phyloP scores from a whole-genome alignment of 177 flowering plant species.

The Vitis hybrid region DNA sequence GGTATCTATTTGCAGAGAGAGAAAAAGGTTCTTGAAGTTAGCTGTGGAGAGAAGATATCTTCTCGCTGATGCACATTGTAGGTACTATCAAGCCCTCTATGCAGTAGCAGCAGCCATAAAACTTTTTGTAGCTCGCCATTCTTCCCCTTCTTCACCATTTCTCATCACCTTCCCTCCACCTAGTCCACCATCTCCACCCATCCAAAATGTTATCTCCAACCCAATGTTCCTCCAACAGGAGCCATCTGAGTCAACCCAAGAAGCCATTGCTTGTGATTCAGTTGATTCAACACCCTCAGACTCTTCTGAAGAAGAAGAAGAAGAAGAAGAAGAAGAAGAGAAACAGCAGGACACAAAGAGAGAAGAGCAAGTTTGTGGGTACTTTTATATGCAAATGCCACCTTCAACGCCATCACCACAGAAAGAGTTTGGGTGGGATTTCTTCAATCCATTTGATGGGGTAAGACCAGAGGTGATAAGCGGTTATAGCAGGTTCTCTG shows the following conservation, averaged over 20 bases:
- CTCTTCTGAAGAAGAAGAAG: slow-evolving; percentile 40
- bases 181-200: slow-evolving; percentile 26
- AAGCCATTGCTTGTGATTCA: slow-evolving; percentile 32
- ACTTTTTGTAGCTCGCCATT: slow-evolving; percentile 49
- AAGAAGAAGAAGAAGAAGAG: slow-evolving; percentile 17
- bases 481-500: slow-evolving; percentile 47
- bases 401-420: slow-evolving; percentile 61
- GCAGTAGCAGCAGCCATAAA: slow-evolving; percentile 46
- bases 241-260: slow-evolving; percentile 48
- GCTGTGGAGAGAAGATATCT: slow-evolving; percentile 49
- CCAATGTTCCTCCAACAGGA: slow-evolving; percentile 69
- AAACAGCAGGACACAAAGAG: slow-evolving; percentile 3
- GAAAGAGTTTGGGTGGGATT: slow-evolving; percentile 91
- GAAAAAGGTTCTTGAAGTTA: slow-evolving; percentile 36
- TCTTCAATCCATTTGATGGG: slow-evolving; percentile 76
- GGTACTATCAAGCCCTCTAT: slow-evolving; percentile 36
- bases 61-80: slow-evolving; percentile 48
- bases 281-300: slow-evolving; percentile 32
- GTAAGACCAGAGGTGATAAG: slow-evolving; percentile 51
- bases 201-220: slow-evolving; percentile 47
- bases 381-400: slow-evolving; percentile 51
- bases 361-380: slow-evolving; percentile 27
- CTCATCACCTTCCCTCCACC: slow-evolving; percentile 42
- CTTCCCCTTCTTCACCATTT: slow-evolving; percentile 42
- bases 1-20: slow-evolving; percentile 42